phyloP scores from a whole-genome alignment of 768 basidiomycete genomes.

The Naganishia vaughanmartiniae region DNA sequence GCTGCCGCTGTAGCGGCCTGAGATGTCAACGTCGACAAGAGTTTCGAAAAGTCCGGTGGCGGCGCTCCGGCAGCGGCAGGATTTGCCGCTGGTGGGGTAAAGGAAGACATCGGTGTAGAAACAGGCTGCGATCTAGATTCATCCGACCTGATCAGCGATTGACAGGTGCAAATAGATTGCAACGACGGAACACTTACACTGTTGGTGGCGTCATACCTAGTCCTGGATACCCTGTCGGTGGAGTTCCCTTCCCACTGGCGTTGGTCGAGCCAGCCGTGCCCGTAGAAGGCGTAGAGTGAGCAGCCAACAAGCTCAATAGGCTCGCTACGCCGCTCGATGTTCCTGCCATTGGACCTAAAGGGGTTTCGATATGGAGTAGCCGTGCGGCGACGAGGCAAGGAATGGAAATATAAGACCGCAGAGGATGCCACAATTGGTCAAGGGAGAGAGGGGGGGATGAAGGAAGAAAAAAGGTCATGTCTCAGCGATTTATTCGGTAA shows the following conservation, averaged over 20 bases:
- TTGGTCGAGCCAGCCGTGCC: background rate
- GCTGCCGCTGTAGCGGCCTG: background rate
- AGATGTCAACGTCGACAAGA: conserved; percentile 1
- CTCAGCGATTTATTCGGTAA: conserved; percentile 2
- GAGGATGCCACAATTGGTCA: background rate
- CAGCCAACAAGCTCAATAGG: conserved; percentile 18
- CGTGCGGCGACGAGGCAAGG: background rate
- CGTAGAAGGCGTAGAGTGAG: background rate
- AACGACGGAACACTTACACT: background rate
- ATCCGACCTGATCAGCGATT: background rate
- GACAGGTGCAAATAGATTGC: background rate
- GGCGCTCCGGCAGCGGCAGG: background rate
- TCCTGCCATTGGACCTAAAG: background rate
- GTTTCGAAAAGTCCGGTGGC: background rate
- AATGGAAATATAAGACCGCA: background rate
- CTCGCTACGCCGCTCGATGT: conserved; percentile 1
- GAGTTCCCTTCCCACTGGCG: conserved; percentile 1
- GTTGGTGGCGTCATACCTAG: background rate
- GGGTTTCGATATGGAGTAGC: background rate
- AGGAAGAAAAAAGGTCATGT: background rate
- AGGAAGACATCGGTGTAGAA: background rate
- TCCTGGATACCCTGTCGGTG: background rate
- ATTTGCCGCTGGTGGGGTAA: background rate
- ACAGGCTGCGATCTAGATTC: background rate
- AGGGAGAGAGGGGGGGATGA: background rate